phyloP scores from a whole-genome alignment of 139 green algal genomes.

The Closterium sp. region DNA sequence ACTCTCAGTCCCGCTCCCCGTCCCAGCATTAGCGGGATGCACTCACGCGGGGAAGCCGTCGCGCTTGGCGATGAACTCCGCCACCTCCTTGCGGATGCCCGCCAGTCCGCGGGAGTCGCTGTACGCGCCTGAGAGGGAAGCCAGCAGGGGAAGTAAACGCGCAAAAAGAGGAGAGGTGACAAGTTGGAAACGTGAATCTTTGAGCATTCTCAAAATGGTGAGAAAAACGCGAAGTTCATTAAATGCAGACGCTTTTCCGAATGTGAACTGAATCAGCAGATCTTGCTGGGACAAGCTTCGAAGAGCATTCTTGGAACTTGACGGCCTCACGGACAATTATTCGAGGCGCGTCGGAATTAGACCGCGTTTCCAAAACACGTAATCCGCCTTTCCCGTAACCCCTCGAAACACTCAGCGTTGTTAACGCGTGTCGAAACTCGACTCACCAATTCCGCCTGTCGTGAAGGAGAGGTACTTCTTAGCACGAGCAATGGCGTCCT shows the following conservation, averaged over 20 bases:
- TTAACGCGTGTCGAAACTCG: neutral
- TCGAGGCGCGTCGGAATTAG: neutral
- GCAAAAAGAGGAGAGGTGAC: neutral
- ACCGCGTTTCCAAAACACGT: neutral
- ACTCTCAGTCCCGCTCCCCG: neutral
- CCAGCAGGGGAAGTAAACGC: neutral
- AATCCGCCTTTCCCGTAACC: neutral
- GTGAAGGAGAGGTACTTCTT: constrained; percentile 64
- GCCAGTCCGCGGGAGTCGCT: constrained; percentile 74
- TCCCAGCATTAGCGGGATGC: neutral
- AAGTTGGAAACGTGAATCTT: neutral
- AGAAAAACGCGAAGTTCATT: neutral
- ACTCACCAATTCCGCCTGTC: constrained; percentile 7
- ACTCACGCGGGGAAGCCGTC: constrained; percentile 65
- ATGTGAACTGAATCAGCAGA: neutral
- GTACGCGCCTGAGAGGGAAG: constrained; percentile 74
- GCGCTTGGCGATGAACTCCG: constrained; percentile 71
- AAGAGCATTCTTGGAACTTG: too few species aligned
- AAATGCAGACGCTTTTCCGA: neutral
- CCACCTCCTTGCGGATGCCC: constrained; percentile 72
- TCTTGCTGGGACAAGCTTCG: too few species aligned
- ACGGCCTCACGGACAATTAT: neutral
- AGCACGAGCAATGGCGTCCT: constrained; percentile 76
- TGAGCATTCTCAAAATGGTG: neutral
- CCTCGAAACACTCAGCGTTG: neutral